These are phyloP conservation scores for Pseudocercospora fuligena DNA, from an alignment of 2,329 filamentous ascomycete genomes.

Conservation along the genomic window DNA sequence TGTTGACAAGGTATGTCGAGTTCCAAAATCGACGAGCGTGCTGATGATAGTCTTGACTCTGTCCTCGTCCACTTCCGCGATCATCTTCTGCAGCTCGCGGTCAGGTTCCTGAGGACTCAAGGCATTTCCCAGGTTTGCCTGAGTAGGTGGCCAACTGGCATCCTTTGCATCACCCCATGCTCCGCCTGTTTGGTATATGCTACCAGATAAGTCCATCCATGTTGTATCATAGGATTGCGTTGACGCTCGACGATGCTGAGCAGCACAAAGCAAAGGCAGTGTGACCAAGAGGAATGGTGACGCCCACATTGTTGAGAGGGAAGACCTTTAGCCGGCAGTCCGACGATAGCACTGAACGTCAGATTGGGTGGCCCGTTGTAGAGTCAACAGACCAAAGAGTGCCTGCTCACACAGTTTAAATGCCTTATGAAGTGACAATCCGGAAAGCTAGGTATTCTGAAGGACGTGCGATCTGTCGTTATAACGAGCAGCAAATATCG, in stretches of 20 bases:
- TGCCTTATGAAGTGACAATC: too few species aligned
- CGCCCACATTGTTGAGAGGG: too few species aligned
- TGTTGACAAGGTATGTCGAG: conserved; percentile 60
- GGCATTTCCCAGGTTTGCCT: conserved; percentile 38
- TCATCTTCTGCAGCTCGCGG: conserved; percentile 46
- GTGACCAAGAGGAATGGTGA: neutral
- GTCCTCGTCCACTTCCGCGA: conserved; percentile 47
- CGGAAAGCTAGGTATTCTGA: too few species aligned
- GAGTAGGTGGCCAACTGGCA: conserved; percentile 48
- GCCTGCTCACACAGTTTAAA: too few species aligned
- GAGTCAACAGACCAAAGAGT: too few species aligned
- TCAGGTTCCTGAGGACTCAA: conserved; percentile 49
- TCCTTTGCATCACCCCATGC: conserved; percentile 32
- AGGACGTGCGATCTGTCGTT: neutral
- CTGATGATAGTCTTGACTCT: conserved; percentile 58
- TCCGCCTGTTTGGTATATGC: conserved; percentile 28
- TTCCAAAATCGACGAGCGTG: conserved; percentile 62
- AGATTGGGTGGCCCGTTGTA: too few species aligned
- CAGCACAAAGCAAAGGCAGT: neutral
- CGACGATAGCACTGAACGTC: too few species aligned
- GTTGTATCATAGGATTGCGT: conserved; percentile 14
- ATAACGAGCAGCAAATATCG: neutral
- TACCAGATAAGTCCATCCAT: conserved; percentile 36
- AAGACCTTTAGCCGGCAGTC: too few species aligned
- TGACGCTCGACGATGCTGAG: neutral